A percentile compares a stretch with the other conserved stretches of the same genome.
Conservation (phyloP, 2,329 filamentous ascomycete species). For the Sarocladium brachiariae region DNA sequence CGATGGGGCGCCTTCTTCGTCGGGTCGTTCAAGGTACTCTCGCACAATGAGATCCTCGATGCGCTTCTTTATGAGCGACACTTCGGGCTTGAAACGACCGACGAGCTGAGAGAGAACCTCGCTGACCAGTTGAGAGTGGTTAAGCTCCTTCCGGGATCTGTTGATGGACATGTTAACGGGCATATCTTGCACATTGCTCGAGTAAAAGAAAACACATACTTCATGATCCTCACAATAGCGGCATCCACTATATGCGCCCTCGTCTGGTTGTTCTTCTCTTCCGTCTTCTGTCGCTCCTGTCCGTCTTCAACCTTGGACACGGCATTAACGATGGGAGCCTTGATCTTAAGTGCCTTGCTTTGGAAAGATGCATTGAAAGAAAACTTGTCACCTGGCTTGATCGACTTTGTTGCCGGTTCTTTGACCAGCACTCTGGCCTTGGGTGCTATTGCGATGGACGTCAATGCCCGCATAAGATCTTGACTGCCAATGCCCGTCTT, state of each 20-base stretch:
- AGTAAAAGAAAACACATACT: constrained; percentile 56
- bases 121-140: constrained; percentile 61
- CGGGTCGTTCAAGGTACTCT: constrained; percentile 66
- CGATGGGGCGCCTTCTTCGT: constrained; percentile 58
- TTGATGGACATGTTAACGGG: constrained; percentile 20
- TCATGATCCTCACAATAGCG: constrained; percentile 77
- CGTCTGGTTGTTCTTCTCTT: constrained; percentile 68
- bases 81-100: constrained; percentile 66
- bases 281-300: constrained; percentile 61
- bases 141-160: constrained; percentile 66
- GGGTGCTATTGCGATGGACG: constrained; percentile 73
- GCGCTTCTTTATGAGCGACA: constrained; percentile 72
- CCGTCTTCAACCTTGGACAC: constrained; percentile 79
- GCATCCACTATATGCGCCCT: constrained; percentile 67
- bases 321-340: constrained; percentile 75
- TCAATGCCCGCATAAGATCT: constrained; percentile 72
- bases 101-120: constrained; percentile 67
- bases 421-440: constrained; percentile 79
- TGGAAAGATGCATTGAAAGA: constrained; percentile 75
- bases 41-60: constrained; percentile 70
- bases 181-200: no score
- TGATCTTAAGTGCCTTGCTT: constrained; percentile 80
- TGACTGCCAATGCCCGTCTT: constrained; percentile 68
- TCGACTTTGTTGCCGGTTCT: constrained; percentile 68
- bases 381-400: constrained; percentile 73